Evolutionary conservation across 768 basidiomycete genomes (phyloP).

Genomic region (Pholiota molesta): DNA sequence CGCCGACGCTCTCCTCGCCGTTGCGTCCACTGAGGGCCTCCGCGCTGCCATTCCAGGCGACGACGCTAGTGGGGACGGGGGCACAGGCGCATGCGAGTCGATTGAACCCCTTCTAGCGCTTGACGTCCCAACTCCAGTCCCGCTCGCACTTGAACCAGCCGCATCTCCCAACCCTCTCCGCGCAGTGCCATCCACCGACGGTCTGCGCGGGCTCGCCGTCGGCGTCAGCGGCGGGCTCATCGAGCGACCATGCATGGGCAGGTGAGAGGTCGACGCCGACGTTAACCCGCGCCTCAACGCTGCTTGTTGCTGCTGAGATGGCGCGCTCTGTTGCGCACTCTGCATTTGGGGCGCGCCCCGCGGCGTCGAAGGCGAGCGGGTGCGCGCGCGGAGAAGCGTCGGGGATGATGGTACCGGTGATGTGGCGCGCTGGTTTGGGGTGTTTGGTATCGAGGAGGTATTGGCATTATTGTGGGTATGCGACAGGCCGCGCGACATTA

Average conservation of each 20-base stretch:
- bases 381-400: not conserved
- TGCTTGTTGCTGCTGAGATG: not conserved
- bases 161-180: not conserved
- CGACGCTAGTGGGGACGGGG: not conserved
- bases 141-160: not conserved
- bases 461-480: not conserved
- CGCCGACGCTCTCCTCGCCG: not conserved
- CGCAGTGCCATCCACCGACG: constrained; percentile 26
- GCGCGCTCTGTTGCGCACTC: not conserved
- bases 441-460: not conserved
- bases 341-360: not conserved
- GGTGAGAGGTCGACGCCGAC: constrained; percentile 54
- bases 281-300: constrained; percentile 37
- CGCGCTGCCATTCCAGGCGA: not conserved
- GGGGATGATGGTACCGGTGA: not conserved
- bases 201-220: constrained; percentile 27
- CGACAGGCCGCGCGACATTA: not conserved
- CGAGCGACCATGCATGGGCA: constrained; percentile 42
- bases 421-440: not conserved
- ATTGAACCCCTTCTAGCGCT: not conserved
- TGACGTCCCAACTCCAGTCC: not conserved
- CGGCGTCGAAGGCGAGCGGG: not conserved
- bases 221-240: constrained; percentile 21
- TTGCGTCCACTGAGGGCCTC: not conserved
- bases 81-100: not conserved